Evolutionary conservation across 2,329 filamentous ascomycete species (phyloP).

Genomic region (Massarina eburnea): DNA sequence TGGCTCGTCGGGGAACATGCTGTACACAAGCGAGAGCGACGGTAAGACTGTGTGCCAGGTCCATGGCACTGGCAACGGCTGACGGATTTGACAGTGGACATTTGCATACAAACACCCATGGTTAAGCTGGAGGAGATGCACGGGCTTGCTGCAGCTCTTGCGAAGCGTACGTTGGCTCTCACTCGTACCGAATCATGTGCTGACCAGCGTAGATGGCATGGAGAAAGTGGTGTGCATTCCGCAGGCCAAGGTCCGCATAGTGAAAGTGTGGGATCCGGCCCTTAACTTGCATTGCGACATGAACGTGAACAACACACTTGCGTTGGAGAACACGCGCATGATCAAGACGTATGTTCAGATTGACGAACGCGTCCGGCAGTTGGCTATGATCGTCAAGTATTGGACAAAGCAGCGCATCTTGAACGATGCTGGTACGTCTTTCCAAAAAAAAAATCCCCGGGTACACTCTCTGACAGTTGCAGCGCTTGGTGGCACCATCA

Average conservation of each 20-base stretch:
- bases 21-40: constrained; percentile 95
- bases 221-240: constrained; percentile 93
- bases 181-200: constrained; percentile 19
- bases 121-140: constrained; percentile 88
- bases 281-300: constrained; percentile 88
- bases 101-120: constrained; percentile 92
- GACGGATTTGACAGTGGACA: constrained; percentile 70
- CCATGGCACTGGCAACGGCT: constrained; percentile 25
- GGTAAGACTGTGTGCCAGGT: constrained; percentile 57
- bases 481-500: constrained; percentile 92
- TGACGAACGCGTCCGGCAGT: constrained; percentile 82
- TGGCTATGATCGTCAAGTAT: constrained; percentile 97
- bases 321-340: constrained; percentile 95
- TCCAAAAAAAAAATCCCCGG: neutral
- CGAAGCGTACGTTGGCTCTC: constrained; percentile 67
- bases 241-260: constrained; percentile 94
- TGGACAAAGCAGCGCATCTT: constrained; percentile 92
- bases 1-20: constrained; percentile 93
- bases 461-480: constrained; percentile 16
- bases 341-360: constrained; percentile 95
- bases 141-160: constrained; percentile 81
- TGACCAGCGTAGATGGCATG: constrained; percentile 76
- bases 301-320: constrained; percentile 97
- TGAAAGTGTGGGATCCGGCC: constrained; percentile 98
- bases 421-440: constrained; percentile 85